Base-by-base conservation (phyloP, 306 rosid genomes). In the Trichosanthes cucumerina region DNA sequence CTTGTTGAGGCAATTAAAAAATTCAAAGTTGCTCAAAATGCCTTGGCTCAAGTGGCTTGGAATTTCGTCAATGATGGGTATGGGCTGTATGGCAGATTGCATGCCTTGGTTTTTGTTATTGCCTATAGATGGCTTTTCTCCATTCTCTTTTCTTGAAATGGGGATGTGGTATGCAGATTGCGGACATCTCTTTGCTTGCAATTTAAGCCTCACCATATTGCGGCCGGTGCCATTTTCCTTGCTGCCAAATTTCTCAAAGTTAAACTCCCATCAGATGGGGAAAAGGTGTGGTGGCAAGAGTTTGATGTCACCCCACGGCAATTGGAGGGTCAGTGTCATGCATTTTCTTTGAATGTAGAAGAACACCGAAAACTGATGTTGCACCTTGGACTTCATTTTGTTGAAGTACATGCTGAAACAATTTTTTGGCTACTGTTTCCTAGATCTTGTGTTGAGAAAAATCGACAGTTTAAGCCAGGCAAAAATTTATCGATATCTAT, bases 261-360 rank as follows among this genome's bases (percentile, higher is more conserved):
- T 81, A 92, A 92, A 86, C 97, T 95, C 79, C 98, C 98, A n/a
- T 87, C 96, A 44, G 97, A 95, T 82, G 98, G 98, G 78, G 98
- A 95, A 90, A 95, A 90, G 92, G 93, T 92, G 78, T 95, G 98
- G 98, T 95, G 98, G 98, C 98, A 92, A 85, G 98, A 95, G 88
- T 91, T 95, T 83, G 98, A 95, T 80, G 97, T 95, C 87, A 95
- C 95, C 82, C 97, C 98, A 80, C 97, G 98, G 82, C 97, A 95
- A 82, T 89, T 95, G 96, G 99, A 95, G 93, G 99, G 99, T 95
- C 85, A 90, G 96, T 89, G 83, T 88, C 91, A 79, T 88, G 78
- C 86, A 46, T 84, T 77, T 83, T 78, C 83, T 77, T 79, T 81
- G 83, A 74, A 82, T 79, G 84, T 77, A 82, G 74, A 80, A 77